Conservation (phyloP, 2,329 filamentous ascomycete species). For the Diaporthe citriasiana region DNA sequence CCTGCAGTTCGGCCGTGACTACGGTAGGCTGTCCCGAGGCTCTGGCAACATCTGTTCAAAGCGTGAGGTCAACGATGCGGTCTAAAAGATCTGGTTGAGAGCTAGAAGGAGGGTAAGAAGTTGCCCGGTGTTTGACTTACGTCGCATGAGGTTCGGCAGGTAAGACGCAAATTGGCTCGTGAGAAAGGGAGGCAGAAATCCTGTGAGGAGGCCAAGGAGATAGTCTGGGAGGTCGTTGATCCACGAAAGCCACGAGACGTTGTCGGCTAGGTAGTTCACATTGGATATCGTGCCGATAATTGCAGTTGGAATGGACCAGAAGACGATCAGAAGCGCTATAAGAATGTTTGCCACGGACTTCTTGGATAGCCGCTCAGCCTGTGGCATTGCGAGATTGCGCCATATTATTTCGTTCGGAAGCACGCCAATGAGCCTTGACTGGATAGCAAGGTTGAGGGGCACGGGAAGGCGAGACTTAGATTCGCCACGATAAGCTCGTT, state of each 20-base stretch:
- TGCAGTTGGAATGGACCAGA: slow-evolving; percentile 84
- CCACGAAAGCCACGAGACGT: slow-evolving; percentile 79
- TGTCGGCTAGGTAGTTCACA: slow-evolving; percentile 76
- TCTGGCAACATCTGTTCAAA: slow-evolving; percentile 73
- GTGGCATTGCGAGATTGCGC: slow-evolving; percentile 53
- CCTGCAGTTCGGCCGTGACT: slow-evolving; percentile 80
- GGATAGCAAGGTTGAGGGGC: slow-evolving; percentile 74
- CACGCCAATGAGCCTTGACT: slow-evolving; percentile 86
- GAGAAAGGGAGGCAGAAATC: slow-evolving; percentile 78
- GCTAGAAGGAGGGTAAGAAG: slow-evolving; percentile 21
- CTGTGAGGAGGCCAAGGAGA: slow-evolving; percentile 86
- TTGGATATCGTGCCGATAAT: slow-evolving; percentile 90
- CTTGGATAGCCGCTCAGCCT: slow-evolving; percentile 42
- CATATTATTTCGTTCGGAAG: slow-evolving; percentile 88
- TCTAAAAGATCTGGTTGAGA: slow-evolving; percentile 33
- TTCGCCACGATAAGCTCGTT: slow-evolving; percentile 85
- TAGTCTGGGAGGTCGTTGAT: slow-evolving; percentile 84
- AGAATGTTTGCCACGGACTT: slow-evolving; percentile 40
- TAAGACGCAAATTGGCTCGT: slow-evolving; percentile 41
- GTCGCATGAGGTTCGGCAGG: slow-evolving; percentile 81
- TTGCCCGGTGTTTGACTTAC: slow-evolving; percentile 59
- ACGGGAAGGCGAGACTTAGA: slow-evolving; percentile 78
- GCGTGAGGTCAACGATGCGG: slow-evolving; percentile 2
- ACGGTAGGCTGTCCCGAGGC: slow-evolving; percentile 78
- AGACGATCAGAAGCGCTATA: slow-evolving; percentile 68